Conservation (phyloP, 768 basidiomycete species). For the Boletus edulis region DNA sequence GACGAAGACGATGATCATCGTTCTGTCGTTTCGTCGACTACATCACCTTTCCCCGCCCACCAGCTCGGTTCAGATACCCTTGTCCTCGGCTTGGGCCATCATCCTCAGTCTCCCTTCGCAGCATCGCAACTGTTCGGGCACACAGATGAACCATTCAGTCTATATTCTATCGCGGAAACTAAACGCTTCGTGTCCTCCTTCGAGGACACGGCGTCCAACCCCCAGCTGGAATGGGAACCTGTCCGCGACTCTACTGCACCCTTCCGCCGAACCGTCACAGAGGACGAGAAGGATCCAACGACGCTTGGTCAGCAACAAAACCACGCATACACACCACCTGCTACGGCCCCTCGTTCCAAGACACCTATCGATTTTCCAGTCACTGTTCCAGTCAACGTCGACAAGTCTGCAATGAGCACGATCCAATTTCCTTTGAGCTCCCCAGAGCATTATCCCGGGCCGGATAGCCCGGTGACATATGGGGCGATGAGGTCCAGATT, state of each 20-base stretch:
- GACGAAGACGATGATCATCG: slow-evolving; percentile 90
- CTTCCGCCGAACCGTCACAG: slow-evolving; percentile 69
- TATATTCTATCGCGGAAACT: slow-evolving; percentile 82
- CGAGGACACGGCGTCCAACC: slow-evolving; percentile 51
- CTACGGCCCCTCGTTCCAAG: slow-evolving; percentile 43
- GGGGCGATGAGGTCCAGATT: slow-evolving; percentile 58
- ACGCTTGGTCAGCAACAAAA: slow-evolving; percentile 40
- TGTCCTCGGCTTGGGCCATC: slow-evolving; percentile 38
- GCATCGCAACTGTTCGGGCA: slow-evolving; percentile 82
- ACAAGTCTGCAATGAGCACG: slow-evolving; percentile 55
- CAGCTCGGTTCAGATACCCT: slow-evolving; percentile 58
- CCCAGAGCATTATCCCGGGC: slow-evolving; percentile 54
- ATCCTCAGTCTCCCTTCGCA: slow-evolving; percentile 84
- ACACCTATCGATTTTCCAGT: slow-evolving; percentile 59
- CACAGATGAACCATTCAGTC: slow-evolving; percentile 72
- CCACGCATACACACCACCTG: slow-evolving; percentile 17
- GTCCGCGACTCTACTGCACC: slow-evolving; percentile 61
- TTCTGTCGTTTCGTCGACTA: slow-evolving; percentile 70
- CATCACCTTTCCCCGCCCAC: slow-evolving; percentile 73
- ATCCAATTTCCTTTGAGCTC: slow-evolving; percentile 82
- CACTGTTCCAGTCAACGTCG: slow-evolving; percentile 48
- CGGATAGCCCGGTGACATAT: slow-evolving; percentile 54
- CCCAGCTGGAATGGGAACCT: slow-evolving; percentile 50
- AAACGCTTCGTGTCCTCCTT: slow-evolving; percentile 53
- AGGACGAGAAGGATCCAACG: slow-evolving; percentile 68